Percentiles rank a stretch among this genome's conserved stretches.
Evolutionary conservation across 768 basidiomycete species (phyloP).

Genomic region (Tricholoma furcatifolium): DNA sequence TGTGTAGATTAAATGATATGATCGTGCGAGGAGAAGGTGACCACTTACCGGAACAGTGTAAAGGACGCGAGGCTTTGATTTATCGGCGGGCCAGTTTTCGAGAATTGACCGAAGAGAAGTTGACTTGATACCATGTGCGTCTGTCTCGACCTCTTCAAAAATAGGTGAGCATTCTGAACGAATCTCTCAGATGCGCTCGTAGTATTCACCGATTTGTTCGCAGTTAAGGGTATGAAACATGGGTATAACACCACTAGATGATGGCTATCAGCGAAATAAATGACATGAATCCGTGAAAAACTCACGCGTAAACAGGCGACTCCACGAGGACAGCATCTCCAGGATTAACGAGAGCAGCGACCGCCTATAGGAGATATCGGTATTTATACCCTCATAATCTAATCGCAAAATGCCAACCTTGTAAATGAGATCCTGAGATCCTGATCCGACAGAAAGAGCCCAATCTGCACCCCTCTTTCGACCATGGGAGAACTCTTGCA

Average conservation of each 20-base stretch:
- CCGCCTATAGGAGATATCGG: constrained; percentile 44
- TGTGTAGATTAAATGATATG: background rate
- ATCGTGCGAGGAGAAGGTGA: background rate
- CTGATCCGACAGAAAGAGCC: constrained; percentile 74
- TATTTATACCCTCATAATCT: background rate
- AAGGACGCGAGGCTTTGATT: constrained; percentile 68
- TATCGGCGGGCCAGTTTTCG: constrained; percentile 65
- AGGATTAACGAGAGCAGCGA: constrained; percentile 64
- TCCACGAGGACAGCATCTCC: constrained; percentile 84
- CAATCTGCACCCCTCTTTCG: constrained; percentile 65
- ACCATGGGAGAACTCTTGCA: constrained; percentile 73
- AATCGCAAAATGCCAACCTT: constrained; percentile 35
- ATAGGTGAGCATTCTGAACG: background rate
- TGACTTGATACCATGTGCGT: constrained; percentile 64
- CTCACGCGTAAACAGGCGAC: constrained; percentile 70
- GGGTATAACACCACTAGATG: constrained; percentile 57
- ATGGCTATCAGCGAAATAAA: constrained; percentile 4
- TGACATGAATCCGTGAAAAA: constrained; percentile 3
- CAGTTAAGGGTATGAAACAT: constrained; percentile 51
- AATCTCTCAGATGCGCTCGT: background rate
- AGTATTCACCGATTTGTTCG: constrained; percentile 53
- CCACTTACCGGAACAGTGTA: constrained; percentile 72
- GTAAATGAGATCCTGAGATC: constrained; percentile 87
- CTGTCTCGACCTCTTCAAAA: constrained; percentile 62
- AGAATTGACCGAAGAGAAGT: constrained; percentile 56